phyloP scores from a whole-genome alignment of 345 rosid species.

The Aethionema arabicum region DNA sequence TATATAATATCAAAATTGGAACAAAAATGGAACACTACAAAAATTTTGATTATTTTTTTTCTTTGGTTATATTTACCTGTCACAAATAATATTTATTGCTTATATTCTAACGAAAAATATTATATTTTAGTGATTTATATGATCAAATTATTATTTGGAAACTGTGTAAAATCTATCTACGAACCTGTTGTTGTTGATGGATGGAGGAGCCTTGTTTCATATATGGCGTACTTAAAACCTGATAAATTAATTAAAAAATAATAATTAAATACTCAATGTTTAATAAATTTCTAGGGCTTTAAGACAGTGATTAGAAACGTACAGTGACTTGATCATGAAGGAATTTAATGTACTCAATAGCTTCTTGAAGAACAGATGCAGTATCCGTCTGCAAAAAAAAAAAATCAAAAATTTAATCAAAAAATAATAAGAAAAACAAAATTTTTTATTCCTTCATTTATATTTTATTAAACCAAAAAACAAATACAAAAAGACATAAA shows the following conservation, averaged over 20 bases:
- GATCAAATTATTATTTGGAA: too few relatives aligned
- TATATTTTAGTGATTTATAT: too few relatives aligned
- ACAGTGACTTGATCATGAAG: constrained; percentile 87
- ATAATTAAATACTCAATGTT: neutral
- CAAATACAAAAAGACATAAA: constrained; percentile 13
- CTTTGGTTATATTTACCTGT: too few relatives aligned
- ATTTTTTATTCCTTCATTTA: constrained; percentile 4
- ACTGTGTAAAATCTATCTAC: neutral
- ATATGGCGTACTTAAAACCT: constrained; percentile 80
- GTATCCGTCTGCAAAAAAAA: constrained; percentile 75
- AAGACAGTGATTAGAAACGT: constrained; percentile 29
- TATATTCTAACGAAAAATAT: too few relatives aligned
- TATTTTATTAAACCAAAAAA: constrained; percentile 9
- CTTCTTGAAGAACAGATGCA: constrained; percentile 99
- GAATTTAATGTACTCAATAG: constrained; percentile 81
- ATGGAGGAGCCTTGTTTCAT: constrained; percentile 67
- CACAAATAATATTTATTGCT: too few relatives aligned
- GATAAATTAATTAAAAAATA: constrained; percentile 30
- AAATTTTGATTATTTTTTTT: too few relatives aligned
- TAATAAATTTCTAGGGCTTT: constrained; percentile 18
- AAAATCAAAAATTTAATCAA: constrained; percentile 2
- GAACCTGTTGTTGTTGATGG: constrained; percentile 75
- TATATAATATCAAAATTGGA: too few relatives aligned
- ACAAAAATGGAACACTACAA: too few relatives aligned
- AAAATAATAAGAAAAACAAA: neutral